Percentiles rank a stretch among this genome's conserved stretches.
Conservation (phyloP, 2,329 filamentous ascomycete species). For the Clarireedia monteithiana region DNA sequence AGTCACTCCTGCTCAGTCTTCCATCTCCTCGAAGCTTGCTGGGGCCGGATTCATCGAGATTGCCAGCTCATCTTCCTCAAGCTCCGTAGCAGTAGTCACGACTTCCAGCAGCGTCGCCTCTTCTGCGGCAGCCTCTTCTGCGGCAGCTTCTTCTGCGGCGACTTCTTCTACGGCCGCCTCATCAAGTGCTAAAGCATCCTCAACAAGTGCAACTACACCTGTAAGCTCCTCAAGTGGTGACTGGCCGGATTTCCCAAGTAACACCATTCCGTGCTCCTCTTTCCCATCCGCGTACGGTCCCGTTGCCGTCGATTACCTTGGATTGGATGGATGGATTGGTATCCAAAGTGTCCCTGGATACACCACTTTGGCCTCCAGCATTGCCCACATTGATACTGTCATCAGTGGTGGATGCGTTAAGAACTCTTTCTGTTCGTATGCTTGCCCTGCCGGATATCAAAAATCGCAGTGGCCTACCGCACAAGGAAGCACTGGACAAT, state of each 20-base stretch:
- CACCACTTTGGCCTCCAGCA: slow-evolving; percentile 39
- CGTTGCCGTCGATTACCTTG: slow-evolving; percentile 59
- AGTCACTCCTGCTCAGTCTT: slow-evolving; percentile 18
- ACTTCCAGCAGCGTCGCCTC: slow-evolving; percentile 30
- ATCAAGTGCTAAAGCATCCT: slow-evolving; percentile 17
- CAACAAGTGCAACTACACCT: slow-evolving; percentile 3
- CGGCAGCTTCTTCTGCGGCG: neutral
- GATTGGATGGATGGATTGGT: slow-evolving; percentile 69
- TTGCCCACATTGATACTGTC: slow-evolving; percentile 59
- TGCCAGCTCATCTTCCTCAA: slow-evolving; percentile 25
- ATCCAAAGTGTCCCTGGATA: slow-evolving; percentile 58
- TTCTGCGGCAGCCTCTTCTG: neutral
- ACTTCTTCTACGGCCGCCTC: neutral
- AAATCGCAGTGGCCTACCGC: slow-evolving; percentile 81
- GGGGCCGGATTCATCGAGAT: neutral
- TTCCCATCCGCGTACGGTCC: slow-evolving; percentile 83
- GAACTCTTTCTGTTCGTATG: slow-evolving; percentile 80
- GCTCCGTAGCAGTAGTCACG: slow-evolving; percentile 26
- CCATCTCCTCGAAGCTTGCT: slow-evolving; percentile 2
- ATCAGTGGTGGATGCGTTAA: slow-evolving; percentile 52
- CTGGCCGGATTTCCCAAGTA: slow-evolving; percentile 65
- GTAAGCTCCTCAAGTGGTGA: slow-evolving; percentile 41
- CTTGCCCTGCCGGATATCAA: slow-evolving; percentile 84
- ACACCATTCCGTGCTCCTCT: slow-evolving; percentile 57
- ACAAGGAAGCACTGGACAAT: slow-evolving; percentile 76